A percentile compares a stretch with the other conserved stretches of the same genome.
These are phyloP conservation scores for Yamadazyma sp. DNA, from an alignment of 1,139 yeast species.

Conservation along the genomic window DNA sequence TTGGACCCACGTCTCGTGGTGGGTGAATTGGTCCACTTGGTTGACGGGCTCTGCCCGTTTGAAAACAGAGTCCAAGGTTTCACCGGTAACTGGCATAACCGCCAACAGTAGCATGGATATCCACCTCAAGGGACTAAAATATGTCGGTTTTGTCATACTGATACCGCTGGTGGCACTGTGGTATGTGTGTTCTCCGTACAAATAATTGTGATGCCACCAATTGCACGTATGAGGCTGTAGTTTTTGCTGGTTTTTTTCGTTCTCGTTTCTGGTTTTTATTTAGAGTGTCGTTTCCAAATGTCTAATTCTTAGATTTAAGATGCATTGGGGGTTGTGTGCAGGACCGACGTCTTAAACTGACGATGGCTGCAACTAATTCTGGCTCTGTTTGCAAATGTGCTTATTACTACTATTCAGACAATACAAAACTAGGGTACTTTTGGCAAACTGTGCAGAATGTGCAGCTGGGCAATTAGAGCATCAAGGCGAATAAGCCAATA, in stretches of 20 bases:
- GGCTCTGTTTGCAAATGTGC: too few relatives aligned
- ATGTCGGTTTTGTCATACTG: not conserved
- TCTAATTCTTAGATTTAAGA: not conserved
- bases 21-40: constrained; percentile 17
- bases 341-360: too few relatives aligned
- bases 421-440: too few relatives aligned
- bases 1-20: constrained; percentile 14
- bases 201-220: too few relatives aligned
- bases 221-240: too few relatives aligned
- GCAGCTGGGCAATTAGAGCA: too few relatives aligned
- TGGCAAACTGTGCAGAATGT: too few relatives aligned
- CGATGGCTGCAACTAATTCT: too few relatives aligned
- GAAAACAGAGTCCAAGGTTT: not conserved
- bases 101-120: not conserved
- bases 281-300: not conserved
- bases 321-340: not conserved
- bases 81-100: not conserved
- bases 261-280: not conserved
- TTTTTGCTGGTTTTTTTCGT: constrained; percentile 1
- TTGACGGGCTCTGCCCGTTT: constrained; percentile 3
- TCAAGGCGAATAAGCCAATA: constrained; percentile 9
- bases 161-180: not conserved
- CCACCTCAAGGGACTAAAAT: not conserved
- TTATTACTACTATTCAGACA: too few relatives aligned
- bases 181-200: too few relatives aligned